These are phyloP conservation scores for Mariannaea elegans DNA, from an alignment of 2,329 filamentous ascomycete genomes.

Conservation along the genomic window DNA sequence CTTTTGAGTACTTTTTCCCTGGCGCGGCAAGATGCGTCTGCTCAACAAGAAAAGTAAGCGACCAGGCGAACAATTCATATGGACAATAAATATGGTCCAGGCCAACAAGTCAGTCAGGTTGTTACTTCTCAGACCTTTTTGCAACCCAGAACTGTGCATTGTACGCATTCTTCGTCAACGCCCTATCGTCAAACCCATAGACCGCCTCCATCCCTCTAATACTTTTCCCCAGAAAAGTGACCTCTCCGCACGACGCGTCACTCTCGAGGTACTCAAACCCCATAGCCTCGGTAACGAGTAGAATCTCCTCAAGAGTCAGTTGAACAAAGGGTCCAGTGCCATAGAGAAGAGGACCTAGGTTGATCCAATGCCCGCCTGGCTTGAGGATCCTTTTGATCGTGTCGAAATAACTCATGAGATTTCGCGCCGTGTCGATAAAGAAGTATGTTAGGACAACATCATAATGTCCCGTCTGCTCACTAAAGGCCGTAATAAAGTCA, in stretches of 20 bases:
- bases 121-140: too few relatives aligned
- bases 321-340: conserved; percentile 64
- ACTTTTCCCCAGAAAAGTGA: conserved; percentile 52
- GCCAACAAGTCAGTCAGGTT: too few relatives aligned
- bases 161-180: conserved; percentile 62
- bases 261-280: conserved; percentile 61
- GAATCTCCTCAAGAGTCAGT: conserved; percentile 62
- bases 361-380: conserved; percentile 62
- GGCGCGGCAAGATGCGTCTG: too few relatives aligned
- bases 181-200: conserved; percentile 61
- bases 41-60: too few relatives aligned
- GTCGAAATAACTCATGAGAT: conserved; percentile 63
- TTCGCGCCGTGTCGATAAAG: conserved; percentile 69
- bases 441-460: conserved; percentile 65
- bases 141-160: conserved; percentile 65
- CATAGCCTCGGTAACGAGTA: conserved; percentile 56
- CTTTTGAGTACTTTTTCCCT: too few relatives aligned
- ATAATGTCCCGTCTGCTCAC: conserved; percentile 43
- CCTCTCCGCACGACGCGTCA: conserved; percentile 49
- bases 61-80: too few relatives aligned
- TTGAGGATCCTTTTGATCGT: conserved; percentile 59
- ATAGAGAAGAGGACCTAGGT: conserved; percentile 64
- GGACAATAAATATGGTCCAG: too few relatives aligned
- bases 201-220: conserved; percentile 58
- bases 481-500: conserved; percentile 60